A percentile compares a stretch with the other conserved stretches of the same genome.
These are phyloP conservation scores for Kluyveromyces lactis DNA, from an alignment of 805 yeast species.

Conservation along the genomic window DNA sequence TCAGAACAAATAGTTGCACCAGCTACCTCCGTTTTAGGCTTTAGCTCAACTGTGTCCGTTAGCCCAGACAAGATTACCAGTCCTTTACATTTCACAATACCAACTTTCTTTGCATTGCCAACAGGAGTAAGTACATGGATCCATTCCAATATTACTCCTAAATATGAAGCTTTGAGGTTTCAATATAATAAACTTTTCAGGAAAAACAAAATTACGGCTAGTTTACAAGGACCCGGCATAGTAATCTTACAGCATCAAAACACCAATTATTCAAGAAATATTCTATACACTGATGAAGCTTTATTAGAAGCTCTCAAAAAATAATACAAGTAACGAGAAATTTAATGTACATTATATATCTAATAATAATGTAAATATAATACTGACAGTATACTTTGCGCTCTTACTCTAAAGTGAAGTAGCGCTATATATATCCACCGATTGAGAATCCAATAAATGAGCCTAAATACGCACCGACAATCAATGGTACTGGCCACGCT, in stretches of 20 bases:
- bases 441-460: slow-evolving; percentile 49
- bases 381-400: not conserved
- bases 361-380: not conserved
- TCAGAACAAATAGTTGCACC: slow-evolving; percentile 22
- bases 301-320: slow-evolving; percentile 5
- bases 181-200: slow-evolving; percentile 10
- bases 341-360: too few relatives aligned
- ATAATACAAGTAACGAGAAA: not conserved
- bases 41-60: slow-evolving; percentile 6
- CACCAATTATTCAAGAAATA: not conserved
- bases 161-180: slow-evolving; percentile 10
- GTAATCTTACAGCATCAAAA: slow-evolving; percentile 18
- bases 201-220: slow-evolving; percentile 16
- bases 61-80: slow-evolving; percentile 4
- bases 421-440: slow-evolving; percentile 15
- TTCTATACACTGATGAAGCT: slow-evolving; percentile 8
- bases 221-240: slow-evolving; percentile 27
- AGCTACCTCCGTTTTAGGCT: slow-evolving; percentile 15
- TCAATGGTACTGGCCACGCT: slow-evolving; percentile 83
- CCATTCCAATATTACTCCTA: slow-evolving; percentile 3
- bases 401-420: not conserved
- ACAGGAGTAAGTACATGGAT: slow-evolving; percentile 5
- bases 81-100: slow-evolving; percentile 1
- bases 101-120: slow-evolving; percentile 6
- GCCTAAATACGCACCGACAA: slow-evolving; percentile 75